phyloP scores from a whole-genome alignment of 768 basidiomycete genomes.

The Pleurotus eryngii region DNA sequence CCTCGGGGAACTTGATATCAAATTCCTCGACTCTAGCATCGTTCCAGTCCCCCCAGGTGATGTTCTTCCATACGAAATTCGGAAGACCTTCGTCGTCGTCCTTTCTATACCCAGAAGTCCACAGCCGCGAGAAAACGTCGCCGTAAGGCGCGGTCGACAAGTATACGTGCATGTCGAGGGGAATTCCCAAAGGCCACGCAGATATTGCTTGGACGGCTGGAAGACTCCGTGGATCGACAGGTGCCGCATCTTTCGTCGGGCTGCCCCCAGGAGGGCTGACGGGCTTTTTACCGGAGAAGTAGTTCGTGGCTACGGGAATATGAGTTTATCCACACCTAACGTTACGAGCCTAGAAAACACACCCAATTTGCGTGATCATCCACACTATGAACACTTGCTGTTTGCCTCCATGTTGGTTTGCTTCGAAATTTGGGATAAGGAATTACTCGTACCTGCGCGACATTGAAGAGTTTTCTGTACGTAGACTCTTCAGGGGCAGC shows the following conservation, averaged over 20 bases:
- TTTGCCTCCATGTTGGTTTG: not conserved
- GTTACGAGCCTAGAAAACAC: slow-evolving; percentile 30
- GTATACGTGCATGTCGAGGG: slow-evolving; percentile 69
- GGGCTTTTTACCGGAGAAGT: slow-evolving; percentile 15
- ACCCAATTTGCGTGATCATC: slow-evolving; percentile 56
- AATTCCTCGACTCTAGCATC: slow-evolving; percentile 55
- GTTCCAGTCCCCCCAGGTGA: slow-evolving; percentile 75
- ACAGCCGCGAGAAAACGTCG: slow-evolving; percentile 55
- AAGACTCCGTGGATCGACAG: slow-evolving; percentile 43
- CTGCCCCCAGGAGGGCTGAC: slow-evolving; percentile 4
- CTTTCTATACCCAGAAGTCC: slow-evolving; percentile 47
- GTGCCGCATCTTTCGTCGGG: slow-evolving; percentile 4
- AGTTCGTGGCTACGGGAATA: slow-evolving; percentile 22
- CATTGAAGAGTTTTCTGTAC: slow-evolving; percentile 30
- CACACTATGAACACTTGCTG: slow-evolving; percentile 72
- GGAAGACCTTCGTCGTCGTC: slow-evolving; percentile 54
- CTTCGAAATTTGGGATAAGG: not conserved
- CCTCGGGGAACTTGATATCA: slow-evolving; percentile 68
- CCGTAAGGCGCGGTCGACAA: slow-evolving; percentile 63
- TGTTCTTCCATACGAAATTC: slow-evolving; percentile 71
- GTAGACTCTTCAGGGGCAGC: slow-evolving; percentile 28
- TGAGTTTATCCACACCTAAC: not conserved
- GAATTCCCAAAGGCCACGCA: slow-evolving; percentile 60
- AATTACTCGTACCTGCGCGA: slow-evolving; percentile 38
- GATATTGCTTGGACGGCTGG: slow-evolving; percentile 53